phyloP scores from a whole-genome alignment of 2,329 filamentous ascomycete species.

The Drechslerella stenobrocha region DNA sequence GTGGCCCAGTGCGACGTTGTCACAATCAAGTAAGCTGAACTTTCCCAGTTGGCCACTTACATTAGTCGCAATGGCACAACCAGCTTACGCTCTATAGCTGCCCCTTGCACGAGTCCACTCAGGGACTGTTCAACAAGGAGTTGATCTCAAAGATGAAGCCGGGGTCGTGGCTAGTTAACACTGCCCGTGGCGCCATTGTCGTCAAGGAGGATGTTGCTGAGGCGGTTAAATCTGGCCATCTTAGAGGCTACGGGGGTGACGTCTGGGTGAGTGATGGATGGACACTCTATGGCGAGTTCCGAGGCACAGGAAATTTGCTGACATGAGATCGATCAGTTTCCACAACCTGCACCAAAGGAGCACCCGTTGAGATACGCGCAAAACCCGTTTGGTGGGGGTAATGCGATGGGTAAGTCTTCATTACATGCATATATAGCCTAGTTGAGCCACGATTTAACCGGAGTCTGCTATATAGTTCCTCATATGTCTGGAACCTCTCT shows the following conservation, averaged over 20 bases:
- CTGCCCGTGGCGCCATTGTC: slow-evolving; percentile 95
- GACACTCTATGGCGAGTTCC: not conserved
- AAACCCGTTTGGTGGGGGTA: slow-evolving; percentile 94
- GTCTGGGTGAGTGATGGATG: slow-evolving; percentile 49
- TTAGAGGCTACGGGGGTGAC: slow-evolving; percentile 72
- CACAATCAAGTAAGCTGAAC: slow-evolving; percentile 75
- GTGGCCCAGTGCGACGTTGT: slow-evolving; percentile 91
- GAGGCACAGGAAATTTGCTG: not conserved
- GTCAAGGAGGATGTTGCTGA: slow-evolving; percentile 98
- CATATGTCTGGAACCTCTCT: slow-evolving; percentile 99
- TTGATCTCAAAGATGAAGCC: slow-evolving; percentile 99
- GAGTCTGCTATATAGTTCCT: slow-evolving; percentile 66
- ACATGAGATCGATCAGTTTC: slow-evolving; percentile 67
- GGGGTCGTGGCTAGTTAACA: slow-evolving; percentile 97
- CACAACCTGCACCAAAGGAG: slow-evolving; percentile 90
- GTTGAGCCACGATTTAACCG: no score
- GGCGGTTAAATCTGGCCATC: slow-evolving; percentile 86
- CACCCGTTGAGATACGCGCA: slow-evolving; percentile 89
- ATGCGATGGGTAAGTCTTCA: slow-evolving; percentile 70
- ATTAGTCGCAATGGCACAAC: not conserved
- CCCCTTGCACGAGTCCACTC: slow-evolving; percentile 97
- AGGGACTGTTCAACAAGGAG: slow-evolving; percentile 97
- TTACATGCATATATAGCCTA: not conserved
- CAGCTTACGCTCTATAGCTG: slow-evolving; percentile 60
- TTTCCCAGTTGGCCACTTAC: not conserved